Evolutionary conservation across 768 basidiomycete species (phyloP).

Genomic region (Auricularia cornea): DNA sequence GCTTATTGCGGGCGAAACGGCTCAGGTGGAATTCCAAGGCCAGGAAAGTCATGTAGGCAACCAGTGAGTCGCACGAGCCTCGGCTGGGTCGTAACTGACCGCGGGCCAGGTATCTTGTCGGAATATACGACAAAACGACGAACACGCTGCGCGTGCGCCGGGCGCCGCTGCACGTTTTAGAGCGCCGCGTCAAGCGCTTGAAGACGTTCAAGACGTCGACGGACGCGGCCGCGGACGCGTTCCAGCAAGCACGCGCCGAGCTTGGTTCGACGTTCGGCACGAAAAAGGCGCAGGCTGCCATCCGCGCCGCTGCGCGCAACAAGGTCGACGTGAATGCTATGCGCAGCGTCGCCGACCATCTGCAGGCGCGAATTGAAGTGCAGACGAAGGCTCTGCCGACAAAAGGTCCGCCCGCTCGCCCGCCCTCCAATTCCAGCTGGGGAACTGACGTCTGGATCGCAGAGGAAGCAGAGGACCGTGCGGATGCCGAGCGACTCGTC

Average conservation of each 20-base stretch:
- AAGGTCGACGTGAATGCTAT: slow-evolving; percentile 83
- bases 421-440: too few relatives aligned
- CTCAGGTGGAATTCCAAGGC: slow-evolving; percentile 72
- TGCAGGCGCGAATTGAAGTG: slow-evolving; percentile 77
- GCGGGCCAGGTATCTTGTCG: slow-evolving; percentile 83
- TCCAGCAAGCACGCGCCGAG: slow-evolving; percentile 45
- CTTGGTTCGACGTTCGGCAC: slow-evolving; percentile 93
- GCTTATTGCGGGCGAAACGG: slow-evolving; percentile 76
- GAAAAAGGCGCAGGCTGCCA: slow-evolving; percentile 83
- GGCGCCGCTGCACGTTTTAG: slow-evolving; percentile 57
- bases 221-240: slow-evolving; percentile 34
- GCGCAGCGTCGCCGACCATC: slow-evolving; percentile 69
- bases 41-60: slow-evolving; percentile 44
- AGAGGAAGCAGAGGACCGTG: slow-evolving; percentile 62
- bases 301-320: slow-evolving; percentile 81
- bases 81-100: background rate
- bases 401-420: slow-evolving; percentile 46
- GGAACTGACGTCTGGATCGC: slow-evolving; percentile 6
- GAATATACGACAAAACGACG: slow-evolving; percentile 70
- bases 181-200: slow-evolving; percentile 75
- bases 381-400: slow-evolving; percentile 63
- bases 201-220: slow-evolving; percentile 52
- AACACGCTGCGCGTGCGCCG: slow-evolving; percentile 62
- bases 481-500: slow-evolving; percentile 61
- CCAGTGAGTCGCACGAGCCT: slow-evolving; percentile 11